These are phyloP conservation scores for Aegilops speltoides DNA, from an alignment of 176 grass and related monocot species.

Conservation along the genomic window DNA sequence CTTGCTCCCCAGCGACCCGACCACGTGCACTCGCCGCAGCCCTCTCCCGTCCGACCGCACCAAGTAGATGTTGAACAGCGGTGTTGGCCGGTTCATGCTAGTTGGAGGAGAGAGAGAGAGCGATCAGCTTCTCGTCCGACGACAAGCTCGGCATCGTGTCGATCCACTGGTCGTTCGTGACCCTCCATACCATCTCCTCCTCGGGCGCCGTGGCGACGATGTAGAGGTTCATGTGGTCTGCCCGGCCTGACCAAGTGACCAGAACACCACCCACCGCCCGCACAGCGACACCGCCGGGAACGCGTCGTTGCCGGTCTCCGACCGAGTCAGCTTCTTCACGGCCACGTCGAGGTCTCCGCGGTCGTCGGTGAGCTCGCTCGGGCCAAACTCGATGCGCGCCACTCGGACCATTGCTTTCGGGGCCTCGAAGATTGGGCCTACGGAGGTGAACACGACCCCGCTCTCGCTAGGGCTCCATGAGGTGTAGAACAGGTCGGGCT, in stretches of 20 bases:
- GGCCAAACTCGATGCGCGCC: too few species aligned
- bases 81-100: slow-evolving; percentile 60
- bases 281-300: too few species aligned
- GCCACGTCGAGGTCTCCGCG: too few species aligned
- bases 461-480: too few species aligned
- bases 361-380: too few species aligned
- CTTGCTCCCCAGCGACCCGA: slow-evolving; percentile 35
- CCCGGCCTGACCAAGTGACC: slow-evolving; percentile 72
- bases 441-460: too few species aligned
- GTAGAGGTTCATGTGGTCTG: slow-evolving; percentile 93
- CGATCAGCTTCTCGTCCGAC: slow-evolving; percentile 62
- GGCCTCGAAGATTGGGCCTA: too few species aligned
- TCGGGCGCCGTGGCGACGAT: slow-evolving; percentile 56
- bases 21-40: slow-evolving; percentile 59
- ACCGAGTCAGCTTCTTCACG: too few species aligned
- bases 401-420: too few species aligned
- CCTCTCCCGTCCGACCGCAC: slow-evolving; percentile 64
- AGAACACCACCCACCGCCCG: slow-evolving; percentile 28
- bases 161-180: slow-evolving; percentile 78
- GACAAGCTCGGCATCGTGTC: slow-evolving; percentile 96
- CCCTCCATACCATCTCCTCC: slow-evolving; percentile 41
- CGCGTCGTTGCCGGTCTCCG: too few species aligned
- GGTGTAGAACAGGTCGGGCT: too few species aligned
- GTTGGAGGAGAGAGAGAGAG: slow-evolving; percentile 94
- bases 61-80: slow-evolving; percentile 68